Evolutionary conservation across 768 basidiomycete species (phyloP), one percentile per base, ranked within the genome.

Genomic region (Steccherinum ochraceum): DNA sequence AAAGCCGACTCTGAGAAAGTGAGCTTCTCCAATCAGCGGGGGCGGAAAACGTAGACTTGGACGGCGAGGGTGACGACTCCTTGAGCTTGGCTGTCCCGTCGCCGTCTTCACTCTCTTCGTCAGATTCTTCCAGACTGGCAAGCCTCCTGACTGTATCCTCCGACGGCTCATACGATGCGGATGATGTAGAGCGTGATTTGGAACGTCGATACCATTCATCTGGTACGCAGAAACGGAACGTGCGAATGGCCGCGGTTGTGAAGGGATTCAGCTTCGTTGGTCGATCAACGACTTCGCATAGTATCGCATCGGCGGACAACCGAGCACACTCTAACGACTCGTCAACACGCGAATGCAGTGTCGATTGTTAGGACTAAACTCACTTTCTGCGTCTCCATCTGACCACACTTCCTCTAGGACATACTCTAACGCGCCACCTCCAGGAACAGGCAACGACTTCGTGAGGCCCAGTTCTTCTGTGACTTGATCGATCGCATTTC

Each of bases 151-250:
- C 67, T 0, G 79, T 79, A 21, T 72, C 67, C 24, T 81, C 74
- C 2, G 80, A 81, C 2, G 79, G 76, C 26, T 73, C 73, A 7
- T 69, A 48, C 0, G 78, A 76, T 20, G 71, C 62, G 12, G 68
- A 66, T 10, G 41, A 43, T 10, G 41, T 43, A 5, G 67, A 70
- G 0, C 79, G 78, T 5, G 81, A 76, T 54, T 77, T 85, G 18
- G 81, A 79, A 16, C 86, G 78, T 51, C 81, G 80, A 65, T 81
- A 91, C 89, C 84, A 91, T 60, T 85, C 83, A 48, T 86, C 86
- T 1, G 86, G 86, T 5, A 92, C 79, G 54, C 83, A 86, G 50
- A 90, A 76, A 23, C 76, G 73, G 60, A 86, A 79, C 5, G 56
- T 61, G 7, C 79, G 78, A 18, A 59, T 68, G 4, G 60, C 61